Conservation (phyloP, 805 yeast genomes). For the Jamesozyma gamospora region DNA sequence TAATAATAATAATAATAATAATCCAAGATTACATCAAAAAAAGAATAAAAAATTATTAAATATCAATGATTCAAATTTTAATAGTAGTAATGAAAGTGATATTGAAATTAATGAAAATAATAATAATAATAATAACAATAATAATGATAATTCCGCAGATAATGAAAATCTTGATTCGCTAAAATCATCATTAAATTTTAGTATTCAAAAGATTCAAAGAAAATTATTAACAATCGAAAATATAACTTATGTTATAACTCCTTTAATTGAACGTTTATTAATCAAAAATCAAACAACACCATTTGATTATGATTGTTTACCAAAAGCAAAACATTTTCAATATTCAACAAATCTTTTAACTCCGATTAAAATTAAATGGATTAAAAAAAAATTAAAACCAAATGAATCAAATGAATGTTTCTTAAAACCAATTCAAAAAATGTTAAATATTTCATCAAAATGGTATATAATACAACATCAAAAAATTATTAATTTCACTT, state of each 20-base stretch:
- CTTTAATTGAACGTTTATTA: conserved; percentile 5
- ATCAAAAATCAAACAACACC: conserved; percentile 1
- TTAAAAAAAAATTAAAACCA: conserved; percentile 3
- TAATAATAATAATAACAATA: not conserved
- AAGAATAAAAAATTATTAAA: too few species aligned
- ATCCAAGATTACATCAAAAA: not conserved
- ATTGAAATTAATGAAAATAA: too few species aligned
- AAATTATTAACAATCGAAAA: conserved; percentile 9
- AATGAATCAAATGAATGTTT: conserved; percentile 1
- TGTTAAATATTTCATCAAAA: conserved; percentile 7
- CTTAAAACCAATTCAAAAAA: conserved; percentile 5
- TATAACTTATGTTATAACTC: conserved; percentile 6
- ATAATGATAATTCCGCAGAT: not conserved
- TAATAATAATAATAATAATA: not conserved
- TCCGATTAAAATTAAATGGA: conserved; percentile 8
- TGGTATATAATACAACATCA: conserved; percentile 14
- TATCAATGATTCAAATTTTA: too few species aligned
- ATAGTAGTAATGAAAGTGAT: too few species aligned
- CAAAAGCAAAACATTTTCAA: conserved; percentile 6
- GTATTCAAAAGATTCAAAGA: conserved; percentile 8
- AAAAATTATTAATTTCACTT: conserved; percentile 7
- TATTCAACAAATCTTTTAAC: conserved; percentile 10
- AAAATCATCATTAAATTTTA: not conserved
- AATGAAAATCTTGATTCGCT: not conserved
- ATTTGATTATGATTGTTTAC: conserved; percentile 3